Base-by-base conservation (phyloP, 352 stramenopile genomes). In the Globisporangium rhizosaccharum region DNA sequence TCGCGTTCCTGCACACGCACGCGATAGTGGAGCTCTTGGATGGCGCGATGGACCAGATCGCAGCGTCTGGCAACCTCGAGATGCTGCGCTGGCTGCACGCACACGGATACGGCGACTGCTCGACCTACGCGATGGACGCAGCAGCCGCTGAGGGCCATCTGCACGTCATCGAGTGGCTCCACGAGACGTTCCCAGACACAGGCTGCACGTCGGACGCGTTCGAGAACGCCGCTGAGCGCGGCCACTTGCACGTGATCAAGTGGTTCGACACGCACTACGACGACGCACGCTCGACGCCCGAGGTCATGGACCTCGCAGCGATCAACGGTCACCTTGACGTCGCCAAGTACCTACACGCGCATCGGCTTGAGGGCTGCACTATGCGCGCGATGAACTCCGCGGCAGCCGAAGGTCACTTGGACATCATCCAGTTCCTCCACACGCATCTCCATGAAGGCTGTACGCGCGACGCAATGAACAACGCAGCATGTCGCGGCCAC, bases 71-170 rank as follows among this genome's bases (percentile, higher is more conserved):
- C 15, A 47, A 67, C 41, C 49, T 73, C 18, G 65, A 61, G 10
- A 60, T 74, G 64, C 48, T 72, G 8, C 50, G 62, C 28, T 74
- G 65, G 67, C 67, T 74, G 23, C 56, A 73, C 54, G 33, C 18
- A 3, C 53, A 70, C 26, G 42, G 49, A 5, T 51, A 47, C 17
- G 41, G 55, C 9, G 52, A 36, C 23, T 62, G 33, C 56, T 65
- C 47, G 18, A n/a, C 25, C 25, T 48, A 59, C 46, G 61, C 61
- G 18, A 68, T 73, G 52, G 62, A 73, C 39, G 26, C 41, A 4
- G 65, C 65, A 2, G 67, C 67, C 6, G 55, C 56, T 8, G 53
- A 69, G 20, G 67, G 64, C 17, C 59, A 69, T 30, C 37, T 73
- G 46, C 49, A 59, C 17, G 55, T 72, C 17, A 30, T 73, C 20